Base-by-base conservation (phyloP, 2,329 filamentous ascomycete genomes). In the Penicillium oxalicum region DNA sequence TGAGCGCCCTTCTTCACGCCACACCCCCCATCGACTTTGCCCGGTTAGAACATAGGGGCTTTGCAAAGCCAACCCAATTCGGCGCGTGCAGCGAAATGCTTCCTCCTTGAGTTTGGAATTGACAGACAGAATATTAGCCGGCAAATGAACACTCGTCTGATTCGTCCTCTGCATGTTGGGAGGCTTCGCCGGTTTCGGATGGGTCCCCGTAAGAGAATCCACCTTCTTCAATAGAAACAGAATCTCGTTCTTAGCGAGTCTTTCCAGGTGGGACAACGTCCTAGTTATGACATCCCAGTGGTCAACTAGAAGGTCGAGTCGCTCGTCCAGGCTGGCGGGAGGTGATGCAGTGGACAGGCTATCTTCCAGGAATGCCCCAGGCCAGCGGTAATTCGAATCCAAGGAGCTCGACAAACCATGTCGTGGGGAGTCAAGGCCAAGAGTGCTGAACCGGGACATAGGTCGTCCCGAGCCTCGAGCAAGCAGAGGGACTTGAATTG, bases 281-380 rank as follows among this genome's bases (percentile, higher is more conserved):
- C 79, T 72, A 44, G 76, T 75, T 50, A 81, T 79, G 52, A 81
- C 74, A 59, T 81, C 78, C 78, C 78, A 81, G 51, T 80, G 77
- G 48, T 80, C 76, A 26, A 78, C 76, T 27, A 81, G 67, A 7
- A 78, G 64, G 55, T 80, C 77, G 9, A 81, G 74, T 9, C 77
- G 72, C 48, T 79, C 76, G 58, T 81, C 77, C 40, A 75, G 59
- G 9, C 72, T 75, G 9, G 76, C 67, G 4, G 74, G 71, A 12
- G 75, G 70, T 4, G 72, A 68, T 5, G 72, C 73, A 48, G 70
- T 67, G n/a, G 71, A 72, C 26, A 73, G 60, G 42, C 59, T 67
- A 40, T 72, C 69, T 32, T 72, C 68, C 26, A 70, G 61, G 25
- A 69, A 62, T 6, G 61, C 60, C 29, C 61, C 58, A 25, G 62